Evolutionary conservation across 805 yeast species (phyloP), one percentile per base, ranked within the genome.

Genomic region (Cephaloascus fragrans): DNA sequence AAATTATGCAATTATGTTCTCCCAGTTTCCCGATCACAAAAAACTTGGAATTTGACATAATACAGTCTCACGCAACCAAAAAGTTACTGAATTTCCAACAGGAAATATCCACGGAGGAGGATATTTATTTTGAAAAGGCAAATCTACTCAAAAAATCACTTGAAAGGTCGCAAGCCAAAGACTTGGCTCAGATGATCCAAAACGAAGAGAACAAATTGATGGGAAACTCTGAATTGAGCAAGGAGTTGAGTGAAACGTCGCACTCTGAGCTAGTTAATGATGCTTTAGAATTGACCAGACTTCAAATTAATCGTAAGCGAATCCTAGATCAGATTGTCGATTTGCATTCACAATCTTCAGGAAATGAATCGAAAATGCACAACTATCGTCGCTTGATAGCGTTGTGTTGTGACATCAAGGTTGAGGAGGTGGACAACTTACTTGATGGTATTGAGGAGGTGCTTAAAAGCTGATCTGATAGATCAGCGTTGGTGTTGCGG

Each of bases 321-420:
- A 49, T 66, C 34, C 47, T 73, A 17, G 63, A 67, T 39, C 66
- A 69, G 38, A 71, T 85, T 14, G 71, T 80, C 6, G 65, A 70
- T 10, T 47, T 3, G 39, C 57, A 18, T 50, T 49, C 37, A 58
- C 67, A 1, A 58, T 55, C 40, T 55, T 72, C 41, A 56, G 76
- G 59, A 43, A 63, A 71, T 44, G 76, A 72, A 40, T 61, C 66
- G 18, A 76, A 72, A 47, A 78, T 82, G 60, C 75, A 74, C 50
- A 87, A 86, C 54, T 83, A 90, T 63, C 71, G 95, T 45, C 77
- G 78, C 50, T 67, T 90, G 44, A 80, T 93, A 34, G 75, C 90
- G 18, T 62, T 78, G 36, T 75, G 86, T 36, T 83, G 94, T 54
- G 95, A 86, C 2, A 69, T 87, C 39, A 75, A 79, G 37, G 70